Base-by-base conservation (phyloP, 768 basidiomycete species). In the Pleurotus tuber-regium region DNA sequence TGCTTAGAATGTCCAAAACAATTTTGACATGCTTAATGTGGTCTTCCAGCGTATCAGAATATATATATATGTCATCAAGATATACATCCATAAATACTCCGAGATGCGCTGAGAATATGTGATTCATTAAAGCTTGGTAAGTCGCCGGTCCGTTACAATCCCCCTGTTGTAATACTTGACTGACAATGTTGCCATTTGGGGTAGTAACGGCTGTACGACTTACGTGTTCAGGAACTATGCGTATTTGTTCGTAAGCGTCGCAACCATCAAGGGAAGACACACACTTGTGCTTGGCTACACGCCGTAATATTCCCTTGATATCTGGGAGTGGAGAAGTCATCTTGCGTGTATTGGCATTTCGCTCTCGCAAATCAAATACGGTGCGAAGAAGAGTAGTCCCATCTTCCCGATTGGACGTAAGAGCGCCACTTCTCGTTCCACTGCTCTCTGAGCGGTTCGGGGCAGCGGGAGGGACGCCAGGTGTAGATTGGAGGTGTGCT, bases 101-200 rank as follows among this genome's bases (percentile, higher is more conserved):
- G 38, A 79, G 67, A 36, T 64, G 63, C 1, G 54, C 30, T 0
- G 55, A 38, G 40, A 69, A 70, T 0, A 78, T 58, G 33, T 76
- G 66, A 33, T 75, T 75, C 73, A 77, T 77, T 0, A 79, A 42
- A 0, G 67, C 54, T 49, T 77, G 76, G 58, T 68, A 77, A 0
- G 75, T 78, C 0, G 75, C 75, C 0, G 61, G 60, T 4, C 62
- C 65, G 51, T 70, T 72, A 19, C 62, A 67, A 39, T 71, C 66
- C 0, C 67, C 68, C 8, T 55, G 55, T 39, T 64, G 69, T 23
- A 63, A 55, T 0, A 78, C 73, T 0, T 61, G 51, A 31, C 72
- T 73, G 2, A 66, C 67, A 71, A 78, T 76, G 21, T 66, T 76
- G 0, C 77, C 75, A 59, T 73, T 67, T n/a, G 69, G 69, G 1